Base-by-base conservation (phyloP, 805 yeast species). In the Nakazawaea populi region DNA sequence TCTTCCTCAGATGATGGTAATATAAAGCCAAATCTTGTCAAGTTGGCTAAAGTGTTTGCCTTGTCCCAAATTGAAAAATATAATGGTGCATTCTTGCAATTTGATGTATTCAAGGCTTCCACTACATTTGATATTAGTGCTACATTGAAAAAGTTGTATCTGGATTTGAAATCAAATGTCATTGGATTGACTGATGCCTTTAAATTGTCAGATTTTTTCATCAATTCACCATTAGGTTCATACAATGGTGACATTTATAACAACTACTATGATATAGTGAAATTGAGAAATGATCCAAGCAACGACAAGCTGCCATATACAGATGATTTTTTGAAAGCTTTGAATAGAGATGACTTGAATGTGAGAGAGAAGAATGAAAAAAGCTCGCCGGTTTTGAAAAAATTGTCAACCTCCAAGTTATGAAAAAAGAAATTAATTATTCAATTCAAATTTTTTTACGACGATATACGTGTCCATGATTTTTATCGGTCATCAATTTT, bases 101-200 rank as follows among this genome's bases (percentile, higher is more conserved):
- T 76, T 61, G 76, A 77, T 32, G 75, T 83, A 47, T 69, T 85
- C 36, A 67, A 79, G 9, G 69, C 85, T 8, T 71, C 71, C 6
- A 73, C 74, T 45, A 69, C 80, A 41, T 74, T 74, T 45, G 57
- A 60, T 5, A 58, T 75, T 42, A 74, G 76, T 44, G 64, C 61
- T 8, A 68, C 73, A 49, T 72, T 79, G 49, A 74, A 75, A 42
- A 63, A 63, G 46, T 63, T 82, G 55, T 69, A 85, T 55, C 66
- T 71, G 29, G 70, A 69, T 29, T 63, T 85, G 40, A 75, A 96
- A 66, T 78, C 80, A 32, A 81, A 85, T 60, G 87, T 85, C 49
- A 80, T 89, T 64, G 85, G 87, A 1, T 73, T 87, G 59, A 86
- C 96, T 5, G 97, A 90, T 67, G 77, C 95, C 1, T 90, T 90